Evolutionary conservation across 78 protist species (phyloP), one percentile per base, ranked within the genome.

Genomic region (Isochrysis galbana): DNA sequence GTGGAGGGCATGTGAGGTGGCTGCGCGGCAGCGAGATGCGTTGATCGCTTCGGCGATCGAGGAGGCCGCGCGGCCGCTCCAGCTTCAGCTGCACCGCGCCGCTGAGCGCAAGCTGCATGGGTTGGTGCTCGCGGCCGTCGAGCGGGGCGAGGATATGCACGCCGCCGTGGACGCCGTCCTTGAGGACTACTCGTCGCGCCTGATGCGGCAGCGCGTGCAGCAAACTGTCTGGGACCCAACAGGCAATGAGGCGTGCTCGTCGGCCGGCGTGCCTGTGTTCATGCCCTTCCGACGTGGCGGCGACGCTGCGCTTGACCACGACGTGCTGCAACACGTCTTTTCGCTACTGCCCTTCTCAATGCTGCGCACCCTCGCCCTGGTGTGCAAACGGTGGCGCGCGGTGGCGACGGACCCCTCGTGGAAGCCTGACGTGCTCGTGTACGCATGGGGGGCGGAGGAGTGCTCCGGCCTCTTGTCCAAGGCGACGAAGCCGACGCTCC

Each of bases 351-450:
- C 82, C 82, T 72, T 72, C 82, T 26, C 14, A 7, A 19, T 2
- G 48, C 51, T 80, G 22, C 26, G 55, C 32, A 32, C 2, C 39
- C 32, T 80, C 39, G 23, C 88, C 29, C 88, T 44, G 32, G 88
- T 80, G 55, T 80, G 55, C 54, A 42, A 44, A 38, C 48, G 36
- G 36, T 80, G 88, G 88, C 39, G 5, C 19, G 0, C 38, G 23
- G 48, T 25, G 41, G 88, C 88, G 22, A 1, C 55, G 19, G 54
- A 42, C 55, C 88, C 88, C 5, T 44, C 38, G 17, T 80, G 88
- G 88, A 80, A 80, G 54, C 88, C 88, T 0, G 88, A 42, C 36
- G n/a, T 44, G 32, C 29, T 80, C 88, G 88, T 29, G 39, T 44
- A 44, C 54, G 88, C 88, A n/a, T 80, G 88, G 88, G 88, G 88